Evolutionary conservation across 805 yeast species (phyloP), one percentile per base, ranked within the genome.

Genomic region (Wickerhamiella allomyrinae): DNA sequence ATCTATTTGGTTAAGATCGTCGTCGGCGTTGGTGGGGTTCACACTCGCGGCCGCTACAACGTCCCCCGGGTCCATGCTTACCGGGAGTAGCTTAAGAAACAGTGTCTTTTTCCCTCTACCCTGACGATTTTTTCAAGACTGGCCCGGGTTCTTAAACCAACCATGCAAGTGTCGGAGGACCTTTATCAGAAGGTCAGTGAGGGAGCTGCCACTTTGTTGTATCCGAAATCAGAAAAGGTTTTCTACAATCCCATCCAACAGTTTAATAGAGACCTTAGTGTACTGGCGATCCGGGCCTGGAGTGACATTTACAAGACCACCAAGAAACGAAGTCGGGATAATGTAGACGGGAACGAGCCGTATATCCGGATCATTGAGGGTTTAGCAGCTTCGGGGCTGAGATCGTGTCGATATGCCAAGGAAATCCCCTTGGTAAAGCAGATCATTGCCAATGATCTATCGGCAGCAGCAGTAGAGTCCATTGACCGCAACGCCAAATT

Each of bases 241-340:
- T 91, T 91, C 57, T 91, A 91, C 62, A 91, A 91, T 58, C 96
- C 94, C 8, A 81, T 91, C 43, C 99, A 91, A 62, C 97, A 89
- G 62, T 91, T 86, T 63, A 91, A 91, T 60, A 72, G 99, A 53
- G 99, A 91, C 57, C 63, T 91, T 39, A 80, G 94, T 50, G 80
- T 84, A 5, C 65, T 79, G 52, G 86, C 84, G 7, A 87, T 91
- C 46, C 72, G 77, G 44, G 94, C 97, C 0, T 91, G 94, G 89
- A 70, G 78, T 33, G 75, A 79, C 42, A 52, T 79, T 27, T 77
- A 74, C 47, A 61, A 23, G 22, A 21, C 24, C n/a, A 34, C 40
- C 7, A 49, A 39, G 47, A 51, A 52, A 41, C 41, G 46, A 3
- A 31, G 37, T 31, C 41, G 42, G 17, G 27, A 48, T 34, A 49